Percentiles rank a stretch among this genome's conserved stretches.
These are phyloP conservation scores for Solanum aculeatissimum DNA, from an alignment of 305 asterid species.

Conservation along the genomic window DNA sequence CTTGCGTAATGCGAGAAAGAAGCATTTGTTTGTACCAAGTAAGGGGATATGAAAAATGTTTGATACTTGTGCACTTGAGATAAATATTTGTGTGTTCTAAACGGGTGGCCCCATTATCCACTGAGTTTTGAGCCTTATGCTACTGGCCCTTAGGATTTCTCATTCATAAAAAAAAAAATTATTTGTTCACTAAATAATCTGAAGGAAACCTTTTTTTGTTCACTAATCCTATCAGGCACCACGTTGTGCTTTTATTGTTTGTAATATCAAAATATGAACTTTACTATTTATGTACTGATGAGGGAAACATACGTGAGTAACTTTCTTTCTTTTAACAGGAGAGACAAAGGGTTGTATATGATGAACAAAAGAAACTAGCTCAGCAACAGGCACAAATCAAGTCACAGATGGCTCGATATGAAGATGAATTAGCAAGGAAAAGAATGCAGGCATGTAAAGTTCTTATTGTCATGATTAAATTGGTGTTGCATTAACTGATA, in stretches of 20 bases:
- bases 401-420: constrained; percentile 86
- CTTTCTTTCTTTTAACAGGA: constrained; percentile 44
- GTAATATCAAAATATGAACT: not conserved
- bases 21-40: not conserved
- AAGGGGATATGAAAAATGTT: not conserved
- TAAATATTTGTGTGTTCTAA: not conserved
- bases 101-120: not conserved
- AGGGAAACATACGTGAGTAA: not conserved
- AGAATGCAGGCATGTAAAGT: constrained; percentile 72
- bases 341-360: constrained; percentile 71
- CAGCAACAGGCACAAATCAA: constrained; percentile 90
- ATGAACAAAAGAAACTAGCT: constrained; percentile 83
- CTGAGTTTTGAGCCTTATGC: not conserved
- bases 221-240: not conserved
- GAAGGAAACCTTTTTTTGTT: not conserved
- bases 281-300: not conserved
- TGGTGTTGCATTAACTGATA: not conserved
- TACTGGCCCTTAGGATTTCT: not conserved
- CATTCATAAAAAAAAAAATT: not conserved
- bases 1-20: not conserved
- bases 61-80: not conserved
- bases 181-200: not conserved
- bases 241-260: not conserved
- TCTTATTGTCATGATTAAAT: not conserved
- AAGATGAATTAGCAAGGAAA: constrained; percentile 91